Percentiles rank a stretch among this genome's conserved stretches.
Evolutionary conservation across 805 yeast genomes (phyloP).

Genomic region (Metschnikowia chrysomelidarum): DNA sequence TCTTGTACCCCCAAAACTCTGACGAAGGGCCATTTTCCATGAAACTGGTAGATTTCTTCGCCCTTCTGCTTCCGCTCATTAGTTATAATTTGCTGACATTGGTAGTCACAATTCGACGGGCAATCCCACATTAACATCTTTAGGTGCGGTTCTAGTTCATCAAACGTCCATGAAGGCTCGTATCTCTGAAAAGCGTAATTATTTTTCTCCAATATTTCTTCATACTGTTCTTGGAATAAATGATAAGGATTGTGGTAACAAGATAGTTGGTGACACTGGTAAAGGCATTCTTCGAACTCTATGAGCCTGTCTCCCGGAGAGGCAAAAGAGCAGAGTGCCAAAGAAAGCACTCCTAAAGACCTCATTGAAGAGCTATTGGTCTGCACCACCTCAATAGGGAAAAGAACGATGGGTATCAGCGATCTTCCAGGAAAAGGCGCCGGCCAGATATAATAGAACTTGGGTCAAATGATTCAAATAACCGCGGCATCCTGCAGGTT

Average conservation of each 20-base stretch:
- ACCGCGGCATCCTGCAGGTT: too few species aligned
- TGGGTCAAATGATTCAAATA: too few species aligned
- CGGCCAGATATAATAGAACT: too few species aligned
- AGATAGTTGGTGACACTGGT: constrained; percentile 46
- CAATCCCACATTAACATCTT: constrained; percentile 42
- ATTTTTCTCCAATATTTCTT: constrained; percentile 16
- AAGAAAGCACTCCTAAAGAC: too few species aligned
- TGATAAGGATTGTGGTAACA: constrained; percentile 30
- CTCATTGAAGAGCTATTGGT: too few species aligned
- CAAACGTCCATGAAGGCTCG: constrained; percentile 36
- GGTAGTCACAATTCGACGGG: constrained; percentile 80
- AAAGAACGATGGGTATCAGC: too few species aligned
- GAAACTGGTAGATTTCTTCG: constrained; percentile 76
- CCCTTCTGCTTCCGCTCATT: constrained; percentile 43
- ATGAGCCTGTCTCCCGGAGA: constrained; percentile 64
- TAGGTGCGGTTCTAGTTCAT: constrained; percentile 43
- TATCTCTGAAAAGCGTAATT: constrained; percentile 24
- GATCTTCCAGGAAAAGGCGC: too few species aligned
- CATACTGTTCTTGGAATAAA: constrained; percentile 24
- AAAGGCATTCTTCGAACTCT: constrained; percentile 54
- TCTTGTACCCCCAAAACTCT: constrained; percentile 84
- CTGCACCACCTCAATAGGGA: too few species aligned
- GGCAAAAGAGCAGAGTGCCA: too few species aligned
- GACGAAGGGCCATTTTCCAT: constrained; percentile 96
- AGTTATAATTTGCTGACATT: constrained; percentile 81